Conservation (phyloP, 345 rosid species). For the Arabis hirsuta region DNA sequence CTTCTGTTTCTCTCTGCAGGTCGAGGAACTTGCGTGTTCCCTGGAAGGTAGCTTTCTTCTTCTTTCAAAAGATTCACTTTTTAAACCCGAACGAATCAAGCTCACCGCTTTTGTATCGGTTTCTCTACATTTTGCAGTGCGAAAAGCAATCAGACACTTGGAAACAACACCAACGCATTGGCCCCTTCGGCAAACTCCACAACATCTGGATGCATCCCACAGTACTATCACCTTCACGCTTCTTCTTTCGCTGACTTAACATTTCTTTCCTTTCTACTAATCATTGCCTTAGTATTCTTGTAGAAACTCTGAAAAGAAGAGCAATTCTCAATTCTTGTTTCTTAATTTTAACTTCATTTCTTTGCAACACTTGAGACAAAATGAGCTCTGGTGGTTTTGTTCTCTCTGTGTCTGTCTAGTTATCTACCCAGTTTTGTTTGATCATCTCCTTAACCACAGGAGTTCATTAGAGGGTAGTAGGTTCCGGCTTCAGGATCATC, state of each 20-base stretch:
- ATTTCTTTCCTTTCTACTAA: constrained; percentile 49
- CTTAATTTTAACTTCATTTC: constrained; percentile 24
- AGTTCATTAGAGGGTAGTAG: constrained; percentile 38
- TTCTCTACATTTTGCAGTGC: constrained; percentile 48
- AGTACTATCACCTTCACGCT: constrained; percentile 37
- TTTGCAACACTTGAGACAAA: constrained; percentile 38
- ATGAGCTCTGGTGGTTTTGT: constrained; percentile 33
- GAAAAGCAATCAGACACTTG: constrained; percentile 68
- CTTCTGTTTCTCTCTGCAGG: constrained; percentile 52
- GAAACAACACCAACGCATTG: constrained; percentile 65
- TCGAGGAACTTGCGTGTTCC: constrained; percentile 73
- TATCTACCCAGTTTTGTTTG: constrained; percentile 48
- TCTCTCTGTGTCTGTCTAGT: constrained; percentile 18
- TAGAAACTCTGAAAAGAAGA: constrained; percentile 44
- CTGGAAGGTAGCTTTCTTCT: constrained; percentile 65
- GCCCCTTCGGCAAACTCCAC: constrained; percentile 89
- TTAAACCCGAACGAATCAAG: not conserved
- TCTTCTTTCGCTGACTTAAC: constrained; percentile 56
- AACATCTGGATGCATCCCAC: constrained; percentile 54
- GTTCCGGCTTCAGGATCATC: constrained; percentile 17
- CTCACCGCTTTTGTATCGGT: constrained; percentile 15
- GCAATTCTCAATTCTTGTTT: constrained; percentile 44
- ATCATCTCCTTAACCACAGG: constrained; percentile 20
- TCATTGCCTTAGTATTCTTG: constrained; percentile 50
- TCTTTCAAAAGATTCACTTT: constrained; percentile 18